Base-by-base conservation (phyloP, 257 asterid species). In the Solanum ossicruentum region DNA sequence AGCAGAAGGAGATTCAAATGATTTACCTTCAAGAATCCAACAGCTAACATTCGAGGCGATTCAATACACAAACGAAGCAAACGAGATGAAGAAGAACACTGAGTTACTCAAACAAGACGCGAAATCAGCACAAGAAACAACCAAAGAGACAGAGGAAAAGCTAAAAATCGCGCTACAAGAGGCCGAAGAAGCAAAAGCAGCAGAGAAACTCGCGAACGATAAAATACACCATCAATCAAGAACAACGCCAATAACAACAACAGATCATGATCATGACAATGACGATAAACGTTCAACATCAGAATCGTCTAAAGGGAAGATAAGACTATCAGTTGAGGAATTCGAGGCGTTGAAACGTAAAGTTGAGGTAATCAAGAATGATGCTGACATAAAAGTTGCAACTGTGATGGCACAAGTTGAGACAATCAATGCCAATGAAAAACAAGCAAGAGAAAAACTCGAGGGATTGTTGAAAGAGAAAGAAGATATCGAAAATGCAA, bases 101-200 rank as follows among this genome's bases (percentile, higher is more conserved):
- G 93, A 91, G 73, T 92, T 88, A 88, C 91, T 93, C 57, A 91
- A 84, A 86, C 84, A 89, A 86, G 95, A 93, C 86, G 92, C 93
- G 7, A 92, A 90, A 87, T 89, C 87, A 47, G 60, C 89, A 7
- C 90, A 89, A 83, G 85, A 81, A 16, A 88, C 88, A 72, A 89
- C 92, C 32, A 91, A 90, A 88, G 96, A 89, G 85, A 94, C 94
- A 45, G 97, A 96, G 84, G 90, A 83, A 83, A 90, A 87, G 55
- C 93, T 96, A 41, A 85, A 83, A 85, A 70, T 86, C 43, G 93
- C 91, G 6, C 52, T 87, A 39, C 39, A 43, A 10, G 98, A 95
- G 86, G 93, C 97, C 3, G 98, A 93, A 80, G 98, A 92, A 82
- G 95, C 95, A 8, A 93, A 93, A 87, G 90, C 87, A 18, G 97